Base-by-base conservation (phyloP, 805 yeast genomes). In the Wickerhamiella sergipiensis region DNA sequence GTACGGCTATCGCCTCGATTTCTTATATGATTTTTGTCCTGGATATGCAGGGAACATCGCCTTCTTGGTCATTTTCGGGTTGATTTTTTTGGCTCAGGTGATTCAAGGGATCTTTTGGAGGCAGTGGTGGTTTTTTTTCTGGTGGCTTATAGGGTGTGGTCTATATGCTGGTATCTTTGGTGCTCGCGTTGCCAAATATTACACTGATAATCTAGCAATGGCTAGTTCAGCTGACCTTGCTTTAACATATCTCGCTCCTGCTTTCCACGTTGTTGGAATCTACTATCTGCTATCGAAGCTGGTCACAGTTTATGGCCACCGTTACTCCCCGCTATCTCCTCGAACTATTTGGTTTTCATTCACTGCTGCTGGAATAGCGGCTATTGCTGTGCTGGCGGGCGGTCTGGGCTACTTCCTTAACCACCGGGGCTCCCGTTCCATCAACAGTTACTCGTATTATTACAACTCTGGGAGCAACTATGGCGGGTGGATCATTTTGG, bases 251-350 rank as follows among this genome's bases (percentile, higher is more conserved):
- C 65, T 85, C 83, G 22, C 81, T 85, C 33, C 33, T 6, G 33
- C 33, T 3, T 29, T 29, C 62, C 68, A 83, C 33, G 81, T 83
- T 85, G 94, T 81, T 7, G 94, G 88, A 1, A 70, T 85, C 5
- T 86, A 85, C 65, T 81, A 74, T 54, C 67, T 79, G 46, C 64
- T 85, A 55, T 85, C 82, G 3, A 82, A 84, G 63, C 58, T 83
- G 48, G 70, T 79, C 39, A 77, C 79, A 50, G 64, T 83, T 1
- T 79, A 77, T 59, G 84, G 84, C 2, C 66, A 68, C 48, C 60
- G 65, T 19, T 78, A 65, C 53, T 77, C 86, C 13, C 47, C 65
- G 8, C 8, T 8, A 5, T 24, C 26, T 24, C 26, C 26, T 6
- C 5, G 69, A 66, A 50, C 86, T 87, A 13, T 69, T 74, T 67